phyloP scores from a whole-genome alignment of 2,329 filamentous ascomycete species.

The Bipolaris cookei region DNA sequence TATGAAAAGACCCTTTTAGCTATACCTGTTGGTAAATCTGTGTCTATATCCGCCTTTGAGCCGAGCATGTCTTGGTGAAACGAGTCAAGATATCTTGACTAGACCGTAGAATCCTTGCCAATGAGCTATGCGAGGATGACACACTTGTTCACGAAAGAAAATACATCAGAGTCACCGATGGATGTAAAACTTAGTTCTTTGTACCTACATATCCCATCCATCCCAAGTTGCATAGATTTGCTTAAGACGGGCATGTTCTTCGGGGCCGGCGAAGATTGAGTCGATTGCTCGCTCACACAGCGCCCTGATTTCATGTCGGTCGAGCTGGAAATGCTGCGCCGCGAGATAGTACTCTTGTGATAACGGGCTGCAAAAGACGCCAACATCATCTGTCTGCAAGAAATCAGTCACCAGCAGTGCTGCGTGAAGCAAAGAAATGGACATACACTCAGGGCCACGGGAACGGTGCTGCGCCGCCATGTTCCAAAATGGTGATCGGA shows the following conservation, averaged over 20 bases:
- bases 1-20: background rate
- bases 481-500: slow-evolving; percentile 77
- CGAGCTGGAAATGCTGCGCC: slow-evolving; percentile 70
- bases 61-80: too few species aligned
- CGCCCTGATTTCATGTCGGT: slow-evolving; percentile 54
- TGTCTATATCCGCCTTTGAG: background rate
- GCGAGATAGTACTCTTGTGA: slow-evolving; percentile 80
- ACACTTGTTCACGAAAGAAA: background rate
- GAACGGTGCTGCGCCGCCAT: slow-evolving; percentile 66
- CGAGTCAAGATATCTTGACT: background rate
- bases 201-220: slow-evolving; percentile 19
- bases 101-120: background rate
- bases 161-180: background rate
- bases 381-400: slow-evolving; percentile 78
- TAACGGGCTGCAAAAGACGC: slow-evolving; percentile 76
- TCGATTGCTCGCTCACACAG: slow-evolving; percentile 68
- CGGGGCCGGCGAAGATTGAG: slow-evolving; percentile 69
- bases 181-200: background rate
- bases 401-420: slow-evolving; percentile 17
- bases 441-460: slow-evolving; percentile 72
- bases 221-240: slow-evolving; percentile 32
- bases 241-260: slow-evolving; percentile 64
- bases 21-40: too few species aligned
- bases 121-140: background rate
- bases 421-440: background rate